Base-by-base conservation (phyloP, 768 basidiomycete species). In the Imleria badia region DNA sequence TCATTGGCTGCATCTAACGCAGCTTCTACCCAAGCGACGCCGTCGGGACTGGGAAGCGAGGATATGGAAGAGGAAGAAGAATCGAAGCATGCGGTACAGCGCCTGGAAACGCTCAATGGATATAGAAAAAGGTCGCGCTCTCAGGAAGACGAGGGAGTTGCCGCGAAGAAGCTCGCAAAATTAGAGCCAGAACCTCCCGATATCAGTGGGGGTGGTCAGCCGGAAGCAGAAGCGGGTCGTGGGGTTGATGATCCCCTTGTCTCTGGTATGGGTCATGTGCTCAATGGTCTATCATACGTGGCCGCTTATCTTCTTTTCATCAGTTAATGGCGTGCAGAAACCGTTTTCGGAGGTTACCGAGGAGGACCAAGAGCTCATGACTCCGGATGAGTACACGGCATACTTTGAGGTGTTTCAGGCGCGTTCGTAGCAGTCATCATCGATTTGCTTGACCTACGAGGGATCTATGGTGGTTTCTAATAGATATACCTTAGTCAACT, bases 321-420 rank as follows among this genome's bases (percentile, higher is more conserved):
- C 58, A 91, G 94, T 98, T 23, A 86, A 86, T 55, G 93, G 94
- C 14, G 73, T 77, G 38, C 78, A 83, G 19, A 84, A 90, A 62
- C 79, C 82, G 8, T 87, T 90, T 62, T 89, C 86, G 5, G 78
- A 86, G 58, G 83, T 98, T 40, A 95, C 91, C 3, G 94, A 97
- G 62, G 95, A 94, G 60, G 88, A 95, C 66, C 88, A 94, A 63
- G 94, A 94, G 44, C 66, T 86, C 61, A 97, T 97, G 94, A 91
- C 91, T 5, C 86, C 91, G 2, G 94, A 95, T 52, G 94, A 97
- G 71, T 96, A 96, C 66, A 84, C 86, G 30, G 83, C 83, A 33
- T 93, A 82, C 72, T 92, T 86, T 66, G 83, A 89, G 61, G 76
- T 91, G 56, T 75, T 85, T 66, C 81, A 83, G 70, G 75, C 78